Evolutionary conservation across 176 grass and related monocot genomes (phyloP).

Genomic region (Zizania latifolia): DNA sequence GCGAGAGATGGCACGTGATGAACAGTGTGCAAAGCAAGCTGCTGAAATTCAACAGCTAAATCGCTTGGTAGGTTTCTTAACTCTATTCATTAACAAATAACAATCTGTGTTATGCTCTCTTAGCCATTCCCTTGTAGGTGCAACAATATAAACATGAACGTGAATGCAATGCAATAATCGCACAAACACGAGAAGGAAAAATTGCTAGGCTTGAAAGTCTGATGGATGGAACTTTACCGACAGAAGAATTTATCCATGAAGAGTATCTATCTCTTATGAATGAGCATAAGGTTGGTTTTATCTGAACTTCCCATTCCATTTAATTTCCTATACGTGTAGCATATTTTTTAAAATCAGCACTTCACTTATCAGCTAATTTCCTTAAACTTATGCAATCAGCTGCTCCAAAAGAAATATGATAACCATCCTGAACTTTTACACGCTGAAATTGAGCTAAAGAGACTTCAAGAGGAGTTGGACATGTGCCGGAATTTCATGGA

Average conservation of each 20-base stretch:
- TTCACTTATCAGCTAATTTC: too few relatives aligned
- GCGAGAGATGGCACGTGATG: conserved; percentile 53
- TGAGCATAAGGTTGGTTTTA: conserved; percentile 46
- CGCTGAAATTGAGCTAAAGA: conserved; percentile 47
- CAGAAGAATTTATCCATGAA: conserved; percentile 50
- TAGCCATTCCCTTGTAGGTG: too few relatives aligned
- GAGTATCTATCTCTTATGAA: conserved; percentile 48
- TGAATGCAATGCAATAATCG: conserved; percentile 61
- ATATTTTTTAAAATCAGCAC: not conserved
- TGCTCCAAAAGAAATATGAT: conserved; percentile 49
- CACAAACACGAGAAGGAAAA: conserved; percentile 57
- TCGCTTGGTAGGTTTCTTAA: conserved; percentile 46
- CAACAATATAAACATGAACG: conserved; percentile 63
- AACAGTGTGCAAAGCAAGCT: conserved; percentile 48
- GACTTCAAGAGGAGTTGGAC: conserved; percentile 47
- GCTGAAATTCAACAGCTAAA: conserved; percentile 59
- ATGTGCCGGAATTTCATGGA: conserved; percentile 46
- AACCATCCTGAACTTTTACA: conserved; percentile 52
- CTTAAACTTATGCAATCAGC: not conserved
- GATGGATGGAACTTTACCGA: conserved; percentile 60
- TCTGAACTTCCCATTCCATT: too few relatives aligned
- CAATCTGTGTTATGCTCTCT: too few relatives aligned
- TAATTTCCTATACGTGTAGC: not conserved
- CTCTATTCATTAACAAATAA: too few relatives aligned
- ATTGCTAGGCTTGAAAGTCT: conserved; percentile 60